phyloP scores from a whole-genome alignment of 2,329 filamentous ascomycete genomes.

The Apiospora arundinis region DNA sequence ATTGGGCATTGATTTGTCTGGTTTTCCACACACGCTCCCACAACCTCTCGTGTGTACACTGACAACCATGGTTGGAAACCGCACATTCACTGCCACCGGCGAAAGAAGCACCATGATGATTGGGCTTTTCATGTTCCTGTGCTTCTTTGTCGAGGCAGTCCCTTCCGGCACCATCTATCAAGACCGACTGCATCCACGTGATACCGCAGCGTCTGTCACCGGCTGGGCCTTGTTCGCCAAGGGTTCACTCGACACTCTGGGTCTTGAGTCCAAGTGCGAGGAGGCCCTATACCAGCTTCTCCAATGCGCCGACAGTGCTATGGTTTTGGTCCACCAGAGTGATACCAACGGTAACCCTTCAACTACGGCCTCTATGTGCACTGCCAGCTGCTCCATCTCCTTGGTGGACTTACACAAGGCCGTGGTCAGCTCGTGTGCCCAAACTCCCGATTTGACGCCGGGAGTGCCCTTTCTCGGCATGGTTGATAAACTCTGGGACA shows the following conservation, averaged over 20 bases:
- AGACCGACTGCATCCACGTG: background rate
- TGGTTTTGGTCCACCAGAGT: background rate
- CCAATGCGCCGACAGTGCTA: background rate
- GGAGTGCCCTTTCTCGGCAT: background rate
- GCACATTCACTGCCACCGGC: background rate
- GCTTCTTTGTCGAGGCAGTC: background rate
- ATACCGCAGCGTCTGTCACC: background rate
- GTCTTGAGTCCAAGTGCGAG: background rate
- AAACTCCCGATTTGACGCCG: background rate
- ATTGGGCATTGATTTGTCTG: background rate
- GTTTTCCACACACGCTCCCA: background rate
- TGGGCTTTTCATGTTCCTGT: background rate
- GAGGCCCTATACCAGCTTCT: background rate
- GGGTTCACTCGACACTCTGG: background rate
- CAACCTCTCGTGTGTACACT: background rate
- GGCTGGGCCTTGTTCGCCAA: background rate
- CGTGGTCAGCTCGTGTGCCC: background rate
- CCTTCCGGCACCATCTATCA: background rate
- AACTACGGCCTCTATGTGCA: background rate
- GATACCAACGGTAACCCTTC: background rate
- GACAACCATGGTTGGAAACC: background rate
- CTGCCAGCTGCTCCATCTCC: background rate
- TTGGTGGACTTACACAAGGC: background rate
- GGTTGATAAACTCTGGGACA: slow-evolving; percentile 11
- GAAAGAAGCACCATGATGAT: background rate